Conservation (phyloP, 225 moss, liverwort and hornwort species). For the Marchantia paleacea region DNA sequence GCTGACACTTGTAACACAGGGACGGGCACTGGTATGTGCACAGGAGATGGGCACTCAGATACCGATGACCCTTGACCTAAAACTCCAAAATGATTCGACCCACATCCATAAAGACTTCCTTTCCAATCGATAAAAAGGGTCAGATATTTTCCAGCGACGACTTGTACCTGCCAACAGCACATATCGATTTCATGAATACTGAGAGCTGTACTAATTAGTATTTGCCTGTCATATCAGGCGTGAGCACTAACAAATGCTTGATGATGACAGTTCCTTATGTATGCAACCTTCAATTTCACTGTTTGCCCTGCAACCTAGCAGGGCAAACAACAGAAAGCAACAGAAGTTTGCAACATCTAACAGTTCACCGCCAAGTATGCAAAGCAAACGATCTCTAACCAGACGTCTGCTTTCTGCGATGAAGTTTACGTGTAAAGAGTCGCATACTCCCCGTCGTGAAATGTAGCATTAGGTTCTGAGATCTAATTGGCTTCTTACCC, state of each 20-base stretch:
- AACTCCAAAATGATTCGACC: conserved; percentile 47
- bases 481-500: background rate
- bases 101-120: conserved; percentile 60
- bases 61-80: conserved; percentile 49
- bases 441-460: background rate
- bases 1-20: conserved; percentile 70
- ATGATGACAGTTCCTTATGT: no score
- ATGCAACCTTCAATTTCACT: no score
- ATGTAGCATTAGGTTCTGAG: background rate
- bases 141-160: conserved; percentile 70
- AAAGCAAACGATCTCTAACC: background rate
- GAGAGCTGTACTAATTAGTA: no score
- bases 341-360: no score
- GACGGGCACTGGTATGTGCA: conserved; percentile 38
- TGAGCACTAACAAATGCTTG: no score
- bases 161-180: conserved; percentile 47
- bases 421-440: no score
- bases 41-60: conserved; percentile 39
- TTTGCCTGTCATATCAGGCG: no score
- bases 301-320: no score
- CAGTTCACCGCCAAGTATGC: no score
- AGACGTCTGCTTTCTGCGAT: background rate
- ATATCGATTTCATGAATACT: background rate
- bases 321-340: no score
- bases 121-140: conserved; percentile 53